Evolutionary conservation across 2,329 filamentous ascomycete genomes (phyloP), one percentile per base, ranked within the genome.

Genomic region (Claviceps arundinis): DNA sequence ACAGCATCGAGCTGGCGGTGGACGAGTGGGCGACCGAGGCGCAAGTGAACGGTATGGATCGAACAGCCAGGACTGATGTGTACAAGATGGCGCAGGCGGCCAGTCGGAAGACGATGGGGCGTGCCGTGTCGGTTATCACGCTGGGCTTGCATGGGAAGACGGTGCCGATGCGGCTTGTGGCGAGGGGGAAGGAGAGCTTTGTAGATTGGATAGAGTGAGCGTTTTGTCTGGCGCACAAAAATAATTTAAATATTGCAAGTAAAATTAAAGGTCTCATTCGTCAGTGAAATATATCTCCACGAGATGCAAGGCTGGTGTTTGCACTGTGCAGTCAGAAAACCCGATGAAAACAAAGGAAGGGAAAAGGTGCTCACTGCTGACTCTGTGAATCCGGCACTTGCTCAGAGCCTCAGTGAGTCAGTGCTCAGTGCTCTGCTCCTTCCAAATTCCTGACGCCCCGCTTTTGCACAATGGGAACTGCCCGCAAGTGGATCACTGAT

Each of bases 1-100:
- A 85, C 62, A 84, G 78, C 61, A 70, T 89, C 5, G 85, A 90
- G 69, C 72, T 89, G 53, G 84, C 80, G 2, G 81, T 87, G 8
- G 77, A 81, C 52, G 73, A 77, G 53, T 80, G 73, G 70, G 74
- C 72, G 37, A 70, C 56, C 30, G 76, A 78, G 56, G 73, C 73
- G 34, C 73, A 82, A 62, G 73, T 83, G 2, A 70, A 65, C 8
- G 57, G 53, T 44, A 81, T 82, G 78, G 63, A 62, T 26, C 55
- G 56, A 6, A 64, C 66, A 30, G 66, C 73, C 59, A 74, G 73
- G 63, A 69, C 68, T 42, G 68, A 64, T 49, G 58, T 85, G 16
- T 90, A 87, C 70, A 65, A 68, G 54, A 77, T 75, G 65, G 85
- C 85, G 38, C 76, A 79, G 59, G 65, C 70, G 24, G 73, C 73